Base-by-base conservation (phyloP, 768 basidiomycete genomes). In the Lyophyllum semitale region DNA sequence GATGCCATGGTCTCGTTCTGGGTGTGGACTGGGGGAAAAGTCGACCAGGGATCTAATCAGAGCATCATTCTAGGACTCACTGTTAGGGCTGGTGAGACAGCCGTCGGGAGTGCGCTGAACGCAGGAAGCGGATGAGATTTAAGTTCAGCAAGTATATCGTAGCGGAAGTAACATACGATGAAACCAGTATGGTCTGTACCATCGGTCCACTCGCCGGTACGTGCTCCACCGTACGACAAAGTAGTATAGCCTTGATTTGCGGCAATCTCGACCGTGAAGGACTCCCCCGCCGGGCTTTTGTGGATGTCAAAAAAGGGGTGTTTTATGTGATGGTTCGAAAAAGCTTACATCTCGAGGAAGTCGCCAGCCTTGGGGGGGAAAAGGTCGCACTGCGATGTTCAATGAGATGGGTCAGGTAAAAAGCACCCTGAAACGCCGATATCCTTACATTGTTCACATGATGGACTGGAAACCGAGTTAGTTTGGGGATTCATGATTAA, bases 1-100 rank as follows among this genome's bases (percentile, higher is more conserved):
- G 82, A 79, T 41, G 81, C 80, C 68, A 70, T 77, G 8, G 75
- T 68, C 52, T 78, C 66, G 58, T 82, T 81, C 57, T 81, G 79
- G 3, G 81, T 72, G 63, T 84, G 82, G 64, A 84, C 82, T 83
- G 40, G 12, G 56, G 51, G 30, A 17, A 18, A 25, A n/a, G 23
- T 13, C 30, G 23, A 29, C 45, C 27, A 37, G 8, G 11, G 8
- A 18, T 1, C 13, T 30, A 44, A 47, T 20, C 35, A 20, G 25
- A 4, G 1, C 17, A 17, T 17, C 11, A 15, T 25, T 25, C 7
- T 7, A 18, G 18, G 22, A 71, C 80, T 55, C 33, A 82, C 81
- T 72, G 62, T 83, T 83, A 4, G 81, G 82, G 1, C 64, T 63
- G 2, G 63, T 74, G 55, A 83, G 82, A 58, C 82, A 83, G 4